phyloP scores from a whole-genome alignment of 2,329 filamentous ascomycete species.

The Escovopsis sp. region DNA sequence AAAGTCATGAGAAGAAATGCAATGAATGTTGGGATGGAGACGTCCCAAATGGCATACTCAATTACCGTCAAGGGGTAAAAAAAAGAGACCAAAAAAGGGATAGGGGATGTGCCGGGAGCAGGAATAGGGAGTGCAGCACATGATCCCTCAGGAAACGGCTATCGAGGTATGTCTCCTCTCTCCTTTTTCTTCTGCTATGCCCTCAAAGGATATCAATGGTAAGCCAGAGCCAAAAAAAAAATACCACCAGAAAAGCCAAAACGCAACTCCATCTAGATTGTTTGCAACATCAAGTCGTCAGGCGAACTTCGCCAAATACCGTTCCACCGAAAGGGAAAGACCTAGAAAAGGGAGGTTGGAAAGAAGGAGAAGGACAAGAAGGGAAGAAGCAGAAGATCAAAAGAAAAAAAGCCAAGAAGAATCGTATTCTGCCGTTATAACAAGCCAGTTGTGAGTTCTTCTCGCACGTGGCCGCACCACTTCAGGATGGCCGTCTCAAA shows the following conservation, averaged over 20 bases:
- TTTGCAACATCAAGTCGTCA: conserved; percentile 5
- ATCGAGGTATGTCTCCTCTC: background rate
- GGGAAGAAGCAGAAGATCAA: too few species aligned
- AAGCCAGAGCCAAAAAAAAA: too few species aligned
- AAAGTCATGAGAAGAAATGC: too few species aligned
- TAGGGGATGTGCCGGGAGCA: background rate
- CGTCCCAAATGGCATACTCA: too few species aligned
- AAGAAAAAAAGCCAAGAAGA: too few species aligned
- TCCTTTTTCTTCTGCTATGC: background rate
- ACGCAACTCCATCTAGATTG: conserved; percentile 4
- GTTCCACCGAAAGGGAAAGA: too few species aligned
- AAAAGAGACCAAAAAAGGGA: background rate
- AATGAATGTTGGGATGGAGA: background rate
- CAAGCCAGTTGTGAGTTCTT: conserved; percentile 65
- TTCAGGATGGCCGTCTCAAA: conserved; percentile 72
- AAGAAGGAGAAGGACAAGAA: too few species aligned
- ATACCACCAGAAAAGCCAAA: background rate
- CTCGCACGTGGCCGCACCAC: conserved; percentile 72
- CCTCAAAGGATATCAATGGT: background rate
- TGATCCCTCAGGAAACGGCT: background rate
- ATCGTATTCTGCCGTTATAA: conserved; percentile 1
- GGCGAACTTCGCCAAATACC: background rate
- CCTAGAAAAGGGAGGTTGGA: too few species aligned
- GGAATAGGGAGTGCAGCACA: background rate
- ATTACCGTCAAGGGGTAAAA: background rate